Evolutionary conservation across 1,284 basidiomycete genomes (phyloP), one percentile per base, ranked within the genome.

Genomic region (Cryptococcus jaspeensis): DNA sequence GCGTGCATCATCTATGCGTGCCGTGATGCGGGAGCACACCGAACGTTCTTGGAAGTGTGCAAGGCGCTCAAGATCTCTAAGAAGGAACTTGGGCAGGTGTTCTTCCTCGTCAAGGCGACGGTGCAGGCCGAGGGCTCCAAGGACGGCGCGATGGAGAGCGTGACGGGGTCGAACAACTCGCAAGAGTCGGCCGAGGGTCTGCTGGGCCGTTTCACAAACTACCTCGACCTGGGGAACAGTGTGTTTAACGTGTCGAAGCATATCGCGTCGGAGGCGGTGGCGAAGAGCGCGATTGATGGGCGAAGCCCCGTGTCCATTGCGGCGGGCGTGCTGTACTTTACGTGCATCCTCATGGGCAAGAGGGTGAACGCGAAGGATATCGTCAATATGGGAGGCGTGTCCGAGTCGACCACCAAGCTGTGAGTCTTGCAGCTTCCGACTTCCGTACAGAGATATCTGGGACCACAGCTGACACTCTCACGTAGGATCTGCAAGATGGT

Each of bases 1-100:
- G 94, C 95, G 1, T 97, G 93, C 78, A 96, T 99, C 75, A 97
- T 98, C 74, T 94, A 97, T 65, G 96, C 95, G 0, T 97, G 94
- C 77, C 85, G 95, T 58, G 90, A 94, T 76, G 91, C 89, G 15
- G 88, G 92, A 66, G 93, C 96, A 11, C 90, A 90, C 0, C 84
- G 96, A 62, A 95, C 93, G 54, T 98, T 99, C 81, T 86, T 89
- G 67, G 96, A 99, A 79, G 93, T 99, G 48, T 92, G 92, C 78
- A 89, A 91, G 67, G 81, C 96, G 58, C 93, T 92, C 6, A 87
- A 90, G 66, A 93, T 98, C 57, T 87, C 88, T 70, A 98, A 99
- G 82, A 96, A 97, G 81, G 85, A 89, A 43, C 85, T 98, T 45
- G 95, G 92, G 7, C 89, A 93, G 75, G 95, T 92, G 66, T 97